A percentile compares a stretch with the other conserved stretches of the same genome.
These are phyloP conservation scores for Saturnispora dispora DNA, from an alignment of 805 yeast species.

Conservation along the genomic window DNA sequence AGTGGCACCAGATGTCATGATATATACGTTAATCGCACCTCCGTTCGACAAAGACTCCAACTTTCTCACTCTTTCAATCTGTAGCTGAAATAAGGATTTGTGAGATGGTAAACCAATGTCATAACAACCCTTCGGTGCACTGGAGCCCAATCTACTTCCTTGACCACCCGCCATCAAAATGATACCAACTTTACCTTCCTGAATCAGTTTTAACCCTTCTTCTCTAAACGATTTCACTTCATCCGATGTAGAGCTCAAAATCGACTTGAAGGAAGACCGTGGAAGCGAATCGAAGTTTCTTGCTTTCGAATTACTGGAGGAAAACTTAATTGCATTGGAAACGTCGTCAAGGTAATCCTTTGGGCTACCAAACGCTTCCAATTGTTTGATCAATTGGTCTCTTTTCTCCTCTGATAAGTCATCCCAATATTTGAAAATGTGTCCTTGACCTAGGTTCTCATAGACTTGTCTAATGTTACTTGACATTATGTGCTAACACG, in stretches of 20 bases:
- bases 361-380: conserved; percentile 36
- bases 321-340: conserved; percentile 36
- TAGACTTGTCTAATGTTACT: conserved; percentile 20
- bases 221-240: conserved; percentile 24
- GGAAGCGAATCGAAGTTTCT: conserved; percentile 44
- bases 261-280: conserved; percentile 41
- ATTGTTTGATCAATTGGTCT: conserved; percentile 31
- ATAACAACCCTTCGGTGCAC: conserved; percentile 89
- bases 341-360: conserved; percentile 33
- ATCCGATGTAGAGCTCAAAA: conserved; percentile 27
- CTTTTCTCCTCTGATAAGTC: conserved; percentile 30
- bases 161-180: conserved; percentile 97
- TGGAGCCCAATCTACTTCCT: conserved; percentile 89
- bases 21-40: conserved; percentile 62
- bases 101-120: conserved; percentile 77
- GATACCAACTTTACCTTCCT: conserved; percentile 72
- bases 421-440: conserved; percentile 42
- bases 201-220: conserved; percentile 60
- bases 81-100: conserved; percentile 82
- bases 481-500: neutral
- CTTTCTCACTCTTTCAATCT: conserved; percentile 72
- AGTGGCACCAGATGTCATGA: conserved; percentile 93
- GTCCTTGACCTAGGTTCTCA: conserved; percentile 42
- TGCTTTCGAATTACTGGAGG: conserved; percentile 15
- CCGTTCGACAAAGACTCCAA: conserved; percentile 47